Base-by-base conservation (phyloP, 805 yeast species). In the Wickerhamiella dianesei region DNA sequence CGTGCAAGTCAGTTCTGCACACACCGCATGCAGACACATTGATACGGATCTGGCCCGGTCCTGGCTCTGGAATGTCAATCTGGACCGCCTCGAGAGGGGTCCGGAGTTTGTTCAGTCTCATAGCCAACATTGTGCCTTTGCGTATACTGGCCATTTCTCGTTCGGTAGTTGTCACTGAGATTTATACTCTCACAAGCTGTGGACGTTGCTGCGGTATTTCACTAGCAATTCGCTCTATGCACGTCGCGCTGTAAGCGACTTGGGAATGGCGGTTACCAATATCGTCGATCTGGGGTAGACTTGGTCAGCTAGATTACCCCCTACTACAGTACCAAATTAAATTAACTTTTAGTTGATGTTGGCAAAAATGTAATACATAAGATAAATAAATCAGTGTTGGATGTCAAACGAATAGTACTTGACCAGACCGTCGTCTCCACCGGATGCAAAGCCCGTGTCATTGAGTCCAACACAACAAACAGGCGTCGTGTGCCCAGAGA, bases 391-490 rank as follows among this genome's bases (percentile, higher is more conserved):
- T 35, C 14, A 20, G 3, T 12, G 14, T 44, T 43, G 50, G 35
- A 47, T 46, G 44, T 64, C 95, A 65, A 87, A 87, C 48, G 82
- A 76, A 62, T 79, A 81, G 77, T 88, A 75, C 54, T 82, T 77
- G n/a, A 87, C 94, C 44, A 74, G 74, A 4, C 97, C 97, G 56
- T 76, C 76, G 51, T 88, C 96, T 52, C 86, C 80, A 2, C 95
- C 97, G 48, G 92, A 84, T 16, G 84, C 94, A 64, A 88, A 79
- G 48, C 86, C 73, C 5, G 94, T 81, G 64, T 92, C 96, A 41
- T 94, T 88, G 43, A 89, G 70, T 0, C 83, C 94, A 22, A 88
- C 95, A 44, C 73, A 63, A 19, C 71, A 64, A 4, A 78, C 78
- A 1, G 81, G 72, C 43, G 71, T 66, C 3, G 68, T 57, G 54